A percentile compares a stretch with the other conserved stretches of the same genome.
phyloP scores from a whole-genome alignment of 1,139 yeast genomes.

The Eremothecium cymbalariae region DNA sequence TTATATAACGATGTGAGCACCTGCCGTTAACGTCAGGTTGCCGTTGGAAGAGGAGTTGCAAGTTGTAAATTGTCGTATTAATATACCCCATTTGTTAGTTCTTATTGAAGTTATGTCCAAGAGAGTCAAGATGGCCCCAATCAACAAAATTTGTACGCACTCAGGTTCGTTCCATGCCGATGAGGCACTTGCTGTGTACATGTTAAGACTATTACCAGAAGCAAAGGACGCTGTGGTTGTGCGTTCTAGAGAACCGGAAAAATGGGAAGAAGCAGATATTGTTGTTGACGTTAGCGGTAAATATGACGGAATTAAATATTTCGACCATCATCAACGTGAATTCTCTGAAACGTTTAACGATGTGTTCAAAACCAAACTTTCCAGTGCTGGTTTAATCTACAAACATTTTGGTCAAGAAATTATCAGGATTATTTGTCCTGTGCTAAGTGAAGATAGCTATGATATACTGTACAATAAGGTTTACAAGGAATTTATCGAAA shows the following conservation, averaged over 20 bases:
- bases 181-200: slow-evolving; percentile 90
- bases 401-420: slow-evolving; percentile 88
- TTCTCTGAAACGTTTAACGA: slow-evolving; percentile 58
- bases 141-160: slow-evolving; percentile 69
- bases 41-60: no score
- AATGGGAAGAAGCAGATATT: slow-evolving; percentile 82
- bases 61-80: no score
- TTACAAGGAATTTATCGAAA: slow-evolving; percentile 79
- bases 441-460: slow-evolving; percentile 37
- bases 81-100: no score
- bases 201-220: slow-evolving; percentile 67
- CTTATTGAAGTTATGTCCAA: slow-evolving; percentile 10
- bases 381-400: slow-evolving; percentile 90
- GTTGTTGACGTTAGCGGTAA: slow-evolving; percentile 95
- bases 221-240: slow-evolving; percentile 59
- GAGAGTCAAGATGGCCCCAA: slow-evolving; percentile 24
- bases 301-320: slow-evolving; percentile 78
- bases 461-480: slow-evolving; percentile 63
- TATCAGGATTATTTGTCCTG: slow-evolving; percentile 38
- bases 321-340: slow-evolving; percentile 93
- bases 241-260: slow-evolving; percentile 74
- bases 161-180: slow-evolving; percentile 97
- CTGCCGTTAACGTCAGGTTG: no score
- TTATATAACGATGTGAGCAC: no score
- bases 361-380: slow-evolving; percentile 62